phyloP scores from a whole-genome alignment of 768 basidiomycete species.

The Suillus bovinus region DNA sequence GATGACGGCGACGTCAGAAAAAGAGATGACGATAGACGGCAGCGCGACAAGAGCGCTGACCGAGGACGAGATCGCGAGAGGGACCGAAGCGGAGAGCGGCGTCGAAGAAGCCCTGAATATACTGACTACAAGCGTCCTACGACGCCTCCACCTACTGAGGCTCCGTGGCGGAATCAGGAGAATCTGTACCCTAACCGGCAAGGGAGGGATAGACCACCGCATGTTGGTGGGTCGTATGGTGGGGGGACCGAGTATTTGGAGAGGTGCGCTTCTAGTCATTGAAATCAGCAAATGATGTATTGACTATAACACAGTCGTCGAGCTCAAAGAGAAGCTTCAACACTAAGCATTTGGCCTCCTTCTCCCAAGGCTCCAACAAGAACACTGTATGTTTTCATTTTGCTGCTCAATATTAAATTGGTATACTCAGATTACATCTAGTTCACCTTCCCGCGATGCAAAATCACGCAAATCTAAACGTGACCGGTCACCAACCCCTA shows the following conservation, averaged over 20 bases:
- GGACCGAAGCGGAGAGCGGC: slow-evolving; percentile 26
- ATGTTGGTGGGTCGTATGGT: slow-evolving; percentile 33
- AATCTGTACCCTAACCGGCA: slow-evolving; percentile 57
- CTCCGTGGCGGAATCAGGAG: slow-evolving; percentile 49
- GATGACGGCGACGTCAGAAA: slow-evolving; percentile 22
- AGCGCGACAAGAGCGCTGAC: not conserved
- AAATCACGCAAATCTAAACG: slow-evolving; percentile 61
- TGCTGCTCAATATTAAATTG: not conserved
- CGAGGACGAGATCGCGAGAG: slow-evolving; percentile 20
- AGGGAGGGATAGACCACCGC: slow-evolving; percentile 29
- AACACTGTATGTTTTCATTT: slow-evolving; percentile 43
- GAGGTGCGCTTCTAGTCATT: slow-evolving; percentile 44
- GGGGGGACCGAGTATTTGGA: slow-evolving; percentile 59
- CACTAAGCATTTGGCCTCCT: slow-evolving; percentile 74
- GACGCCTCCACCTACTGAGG: slow-evolving; percentile 37
- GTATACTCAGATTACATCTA: slow-evolving; percentile 26
- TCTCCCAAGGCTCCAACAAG: slow-evolving; percentile 74
- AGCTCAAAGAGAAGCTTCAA: slow-evolving; percentile 57
- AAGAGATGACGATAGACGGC: slow-evolving; percentile 19
- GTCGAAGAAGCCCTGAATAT: slow-evolving; percentile 60
- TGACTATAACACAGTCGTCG: slow-evolving; percentile 55
- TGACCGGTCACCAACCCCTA: slow-evolving; percentile 46
- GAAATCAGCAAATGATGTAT: not conserved
- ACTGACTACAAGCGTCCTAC: slow-evolving; percentile 52
- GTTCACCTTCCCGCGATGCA: slow-evolving; percentile 53